A percentile compares a stretch with the other conserved stretches of the same genome.
Evolutionary conservation across 2,329 filamentous ascomycete species (phyloP).

Genomic region (Monosporascus ibericus): DNA sequence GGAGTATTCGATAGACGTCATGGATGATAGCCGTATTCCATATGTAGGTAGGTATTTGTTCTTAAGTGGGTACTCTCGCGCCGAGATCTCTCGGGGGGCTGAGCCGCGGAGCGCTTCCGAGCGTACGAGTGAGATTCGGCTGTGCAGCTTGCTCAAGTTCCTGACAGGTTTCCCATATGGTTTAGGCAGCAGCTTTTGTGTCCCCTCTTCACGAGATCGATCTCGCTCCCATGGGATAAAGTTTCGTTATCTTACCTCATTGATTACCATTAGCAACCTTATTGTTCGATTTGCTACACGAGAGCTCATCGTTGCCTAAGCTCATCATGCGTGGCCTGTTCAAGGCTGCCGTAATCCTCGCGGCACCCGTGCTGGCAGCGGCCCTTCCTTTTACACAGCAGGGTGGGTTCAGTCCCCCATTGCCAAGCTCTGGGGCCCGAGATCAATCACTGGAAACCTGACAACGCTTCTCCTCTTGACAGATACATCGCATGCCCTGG

Average conservation of each 20-base stretch:
- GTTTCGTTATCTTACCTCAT: constrained; percentile 7
- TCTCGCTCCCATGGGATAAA: constrained; percentile 5
- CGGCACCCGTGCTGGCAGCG: constrained; percentile 29
- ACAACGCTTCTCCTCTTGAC: not conserved
- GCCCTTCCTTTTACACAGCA: constrained; percentile 16
- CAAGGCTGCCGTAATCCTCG: constrained; percentile 27
- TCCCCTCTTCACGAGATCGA: not conserved
- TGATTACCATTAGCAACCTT: constrained; percentile 4
- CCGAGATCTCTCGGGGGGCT: not conserved
- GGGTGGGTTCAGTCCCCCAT: constrained; percentile 6
- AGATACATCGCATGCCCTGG: constrained; percentile 15
- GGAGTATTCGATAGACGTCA: not conserved
- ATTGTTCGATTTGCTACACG: constrained; percentile 1
- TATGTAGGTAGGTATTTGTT: too few relatives aligned
- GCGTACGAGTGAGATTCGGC: not conserved
- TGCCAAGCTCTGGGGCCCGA: not conserved
- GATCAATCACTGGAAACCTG: not conserved
- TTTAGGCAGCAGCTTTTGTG: not conserved
- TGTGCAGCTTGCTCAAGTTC: not conserved
- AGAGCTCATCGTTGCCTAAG: constrained; percentile 13
- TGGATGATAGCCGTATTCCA: too few relatives aligned
- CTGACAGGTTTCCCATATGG: not conserved
- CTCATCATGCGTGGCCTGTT: constrained; percentile 28
- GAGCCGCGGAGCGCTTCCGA: not conserved
- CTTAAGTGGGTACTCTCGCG: not conserved